Evolutionary conservation across 371 early-diverging fungal species (phyloP).

Genomic region (Lichtheimia ramosa): DNA sequence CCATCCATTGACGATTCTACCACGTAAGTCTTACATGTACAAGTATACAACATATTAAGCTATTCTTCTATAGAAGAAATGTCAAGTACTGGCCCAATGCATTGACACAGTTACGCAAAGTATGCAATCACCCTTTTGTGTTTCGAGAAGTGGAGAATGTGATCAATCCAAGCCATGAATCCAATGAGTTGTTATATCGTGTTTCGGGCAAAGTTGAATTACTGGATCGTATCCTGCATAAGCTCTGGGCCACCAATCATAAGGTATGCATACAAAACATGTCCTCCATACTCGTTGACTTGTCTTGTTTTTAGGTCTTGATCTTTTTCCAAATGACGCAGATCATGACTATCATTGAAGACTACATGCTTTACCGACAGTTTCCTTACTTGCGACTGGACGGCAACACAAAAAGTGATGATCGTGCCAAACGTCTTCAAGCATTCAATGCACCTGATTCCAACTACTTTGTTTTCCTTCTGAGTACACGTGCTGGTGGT

Average conservation of each 20-base stretch:
- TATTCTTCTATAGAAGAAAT: conserved; percentile 32
- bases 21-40: conserved; percentile 34
- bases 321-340: conserved; percentile 99
- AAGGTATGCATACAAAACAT: conserved; percentile 56
- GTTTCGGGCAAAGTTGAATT: conserved; percentile 97
- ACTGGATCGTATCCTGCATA: conserved; percentile 95
- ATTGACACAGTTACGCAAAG: conserved; percentile 98
- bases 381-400: conserved; percentile 91
- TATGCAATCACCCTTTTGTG: conserved; percentile 99
- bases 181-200: conserved; percentile 70
- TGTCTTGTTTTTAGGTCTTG: conserved; percentile 60
- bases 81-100: conserved; percentile 92
- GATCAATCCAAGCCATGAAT: conserved; percentile 62
- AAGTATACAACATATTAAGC: neutral
- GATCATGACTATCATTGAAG: conserved; percentile 97
- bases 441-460: conserved; percentile 84
- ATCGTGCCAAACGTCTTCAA: conserved; percentile 82
- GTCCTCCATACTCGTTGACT: neutral
- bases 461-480: conserved; percentile 89
- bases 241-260: conserved; percentile 87
- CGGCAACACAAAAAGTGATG: conserved; percentile 93
- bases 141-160: conserved; percentile 92
- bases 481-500: conserved; percentile 99
- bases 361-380: conserved; percentile 82
- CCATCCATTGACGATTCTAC: conserved; percentile 58